Evolutionary conservation across 2,329 filamentous ascomycete genomes (phyloP).

Genomic region (Ceratocystis cacaofunesta): DNA sequence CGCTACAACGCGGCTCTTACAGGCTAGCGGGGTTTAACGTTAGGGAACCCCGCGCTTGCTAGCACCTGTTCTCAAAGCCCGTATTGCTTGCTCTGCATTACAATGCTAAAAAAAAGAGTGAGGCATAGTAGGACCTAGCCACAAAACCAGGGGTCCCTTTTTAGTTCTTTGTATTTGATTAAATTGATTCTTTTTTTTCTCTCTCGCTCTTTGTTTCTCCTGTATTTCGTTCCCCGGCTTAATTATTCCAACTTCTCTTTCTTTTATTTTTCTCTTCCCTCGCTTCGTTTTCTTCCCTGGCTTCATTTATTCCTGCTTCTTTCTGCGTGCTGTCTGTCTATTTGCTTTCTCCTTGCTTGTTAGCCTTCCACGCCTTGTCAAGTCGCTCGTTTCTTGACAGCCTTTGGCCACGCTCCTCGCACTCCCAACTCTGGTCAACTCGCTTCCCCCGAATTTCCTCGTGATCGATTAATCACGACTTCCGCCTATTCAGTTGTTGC

Average conservation of each 20-base stretch:
- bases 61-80: not conserved
- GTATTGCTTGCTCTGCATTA: not conserved
- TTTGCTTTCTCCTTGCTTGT: not conserved
- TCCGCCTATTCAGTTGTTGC: conserved; percentile 4
- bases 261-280: conserved; percentile 8
- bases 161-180: not conserved
- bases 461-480: not conserved
- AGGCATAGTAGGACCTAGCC: not conserved
- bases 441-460: not conserved
- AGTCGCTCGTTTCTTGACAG: conserved; percentile 10
- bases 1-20: no score
- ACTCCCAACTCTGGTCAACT: not conserved
- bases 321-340: not conserved
- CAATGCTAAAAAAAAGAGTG: not conserved
- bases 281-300: conserved; percentile 16
- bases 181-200: conserved; percentile 3
- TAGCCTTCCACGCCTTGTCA: conserved; percentile 3
- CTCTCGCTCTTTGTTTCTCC: not conserved
- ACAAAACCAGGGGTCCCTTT: not conserved
- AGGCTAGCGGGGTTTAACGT: no score
- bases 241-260: conserved; percentile 9
- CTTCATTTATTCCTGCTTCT: not conserved
- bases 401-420: not conserved
- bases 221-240: not conserved
- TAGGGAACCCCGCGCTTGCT: not conserved